Evolutionary conservation across 2,329 filamentous ascomycete species (phyloP), one percentile per base, ranked within the genome.

Genomic region (Neurospora crassa): DNA sequence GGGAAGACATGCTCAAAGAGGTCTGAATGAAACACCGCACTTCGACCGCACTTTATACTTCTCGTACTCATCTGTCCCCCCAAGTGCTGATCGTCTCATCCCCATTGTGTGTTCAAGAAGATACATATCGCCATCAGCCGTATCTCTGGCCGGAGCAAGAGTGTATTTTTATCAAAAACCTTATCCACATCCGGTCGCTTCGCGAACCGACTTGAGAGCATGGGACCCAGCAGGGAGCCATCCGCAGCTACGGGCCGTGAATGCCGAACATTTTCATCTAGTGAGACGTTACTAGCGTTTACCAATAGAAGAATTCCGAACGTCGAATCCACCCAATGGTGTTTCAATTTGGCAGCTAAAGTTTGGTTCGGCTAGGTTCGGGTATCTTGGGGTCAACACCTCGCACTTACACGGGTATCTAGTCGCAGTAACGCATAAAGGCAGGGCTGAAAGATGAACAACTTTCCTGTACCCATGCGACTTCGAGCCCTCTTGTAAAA

Each of bases 241-340:
- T 63, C 53, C 70, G 74, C 75, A 73, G 71, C 72, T 40, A 43
- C 75, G 75, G 75, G 69, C 75, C 74, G 75, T 67, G 70, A 67
- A 68, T 68, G 72, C 74, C 73, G 71, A 67, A 71, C 63, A 72
- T 37, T 68, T 41, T 53, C 70, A 43, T 29, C 14, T 73, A 68
- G 70, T 71, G 75, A 72, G 74, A 74, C 74, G 73, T 76, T 73
- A 72, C 69, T 72, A 70, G 67, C 59, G 69, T 37, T 71, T 73
- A 72, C 75, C 75, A 76, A 76, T 76, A 74, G 74, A 75, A 71
- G 73, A 74, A 63, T 74, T 75, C 73, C 69, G 69, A 40, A 53
- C 47, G 53, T 68, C 43, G 59, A 16, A 47, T 47, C 70, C 69
- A 71, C 53, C 37, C 34, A 42, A 20, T 53, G 67, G 18, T 63